Base-by-base conservation (phyloP, 345 rosid genomes). In the Boechera stricta region DNA sequence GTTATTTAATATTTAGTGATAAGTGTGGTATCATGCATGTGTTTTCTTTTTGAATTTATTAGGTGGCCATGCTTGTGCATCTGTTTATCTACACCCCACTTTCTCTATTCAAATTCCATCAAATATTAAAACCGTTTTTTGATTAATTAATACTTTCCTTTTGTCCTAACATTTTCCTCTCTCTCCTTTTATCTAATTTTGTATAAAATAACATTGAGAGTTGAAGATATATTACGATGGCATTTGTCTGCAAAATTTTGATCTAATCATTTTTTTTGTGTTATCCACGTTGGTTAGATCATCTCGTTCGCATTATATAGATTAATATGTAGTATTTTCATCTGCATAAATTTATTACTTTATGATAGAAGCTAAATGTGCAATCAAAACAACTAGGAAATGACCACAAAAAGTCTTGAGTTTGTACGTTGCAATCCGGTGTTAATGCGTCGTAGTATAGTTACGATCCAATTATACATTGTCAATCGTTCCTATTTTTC, bases 41-140 rank as follows among this genome's bases (percentile, higher is more conserved):
- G 76, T 77, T 77, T 72, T 78, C 55, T 65, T 72, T 72, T 64
- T 58, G 81, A 72, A 48, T 72, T 38, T 56, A 78, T 72, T 72
- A 78, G 81, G 81, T 78, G 81, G 67, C 77, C 77, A 78, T 78
- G 73, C 72, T 58, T 77, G 72, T 77, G 60, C 81, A 64, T 71
- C 76, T 77, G 72, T 76, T 56, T 77, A 56, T 77, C 60, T 41
- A 71, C 67, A 71, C 55, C 66, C 77, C 81, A 77, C 76, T 77
- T 77, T 56, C 76, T 38, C 48, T 57, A 71, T 57, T 55, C 76
- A 71, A 12, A 47, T 64, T 57, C 44, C 44, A 55, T 69, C 48
- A 61, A 13, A 64, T 63, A 36, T 45, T 71, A 28, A n/a, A 71
- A 36, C 1, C 9, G 13, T 44, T 44, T 73, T 26, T 45, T 13